These are phyloP conservation scores for Fusarium verrucosum DNA, from an alignment of 2,329 filamentous ascomycete species.

Conservation along the genomic window DNA sequence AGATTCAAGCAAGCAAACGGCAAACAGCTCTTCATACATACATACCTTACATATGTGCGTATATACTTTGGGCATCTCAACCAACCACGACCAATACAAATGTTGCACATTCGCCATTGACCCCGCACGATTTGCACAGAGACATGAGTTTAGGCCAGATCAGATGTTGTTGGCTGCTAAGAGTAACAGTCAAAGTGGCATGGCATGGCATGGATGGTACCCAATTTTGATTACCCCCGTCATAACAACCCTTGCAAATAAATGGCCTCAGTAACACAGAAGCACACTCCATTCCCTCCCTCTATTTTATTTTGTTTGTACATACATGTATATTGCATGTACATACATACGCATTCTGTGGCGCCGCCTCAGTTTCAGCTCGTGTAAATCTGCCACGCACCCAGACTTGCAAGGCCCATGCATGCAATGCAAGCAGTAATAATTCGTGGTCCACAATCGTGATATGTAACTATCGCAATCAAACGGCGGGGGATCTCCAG, in stretches of 20 bases:
- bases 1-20: neutral
- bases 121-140: constrained; percentile 10
- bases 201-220: too few relatives aligned
- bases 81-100: neutral
- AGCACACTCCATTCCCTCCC: too few relatives aligned
- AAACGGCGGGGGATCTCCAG: neutral
- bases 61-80: neutral
- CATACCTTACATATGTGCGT: too few relatives aligned
- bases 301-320: too few relatives aligned
- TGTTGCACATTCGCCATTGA: constrained; percentile 13
- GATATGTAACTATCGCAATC: constrained; percentile 1
- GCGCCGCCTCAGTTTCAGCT: constrained; percentile 9
- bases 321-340: too few relatives aligned
- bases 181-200: neutral
- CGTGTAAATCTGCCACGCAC: neutral
- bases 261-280: neutral
- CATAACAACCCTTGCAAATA: neutral
- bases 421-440: neutral
- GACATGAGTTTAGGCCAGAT: neutral
- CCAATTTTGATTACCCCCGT: too few relatives aligned
- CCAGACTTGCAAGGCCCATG: neutral
- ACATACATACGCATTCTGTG: neutral
- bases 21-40: neutral
- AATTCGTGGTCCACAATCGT: constrained; percentile 10
- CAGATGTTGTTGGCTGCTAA: neutral